These are phyloP conservation scores for Pythium grandisporangium DNA, from an alignment of 352 stramenopile species.

Conservation along the genomic window DNA sequence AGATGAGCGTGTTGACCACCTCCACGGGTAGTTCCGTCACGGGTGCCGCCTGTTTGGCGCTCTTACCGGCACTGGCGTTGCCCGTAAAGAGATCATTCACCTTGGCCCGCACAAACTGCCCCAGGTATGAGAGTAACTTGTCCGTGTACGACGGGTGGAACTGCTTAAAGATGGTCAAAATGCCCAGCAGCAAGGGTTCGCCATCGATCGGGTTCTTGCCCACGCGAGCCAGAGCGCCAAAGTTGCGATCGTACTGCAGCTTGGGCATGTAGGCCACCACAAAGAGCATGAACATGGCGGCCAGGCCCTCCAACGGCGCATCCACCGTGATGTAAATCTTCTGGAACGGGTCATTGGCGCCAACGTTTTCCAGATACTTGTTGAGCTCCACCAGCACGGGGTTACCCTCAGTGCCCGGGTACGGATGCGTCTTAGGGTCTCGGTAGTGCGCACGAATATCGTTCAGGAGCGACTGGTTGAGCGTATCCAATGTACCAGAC, in stretches of 20 bases:
- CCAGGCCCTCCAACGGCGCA: constrained; percentile 84
- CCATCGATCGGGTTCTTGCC: constrained; percentile 90
- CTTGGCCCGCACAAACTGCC: constrained; percentile 89
- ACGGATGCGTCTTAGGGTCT: constrained; percentile 71
- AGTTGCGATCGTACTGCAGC: constrained; percentile 88
- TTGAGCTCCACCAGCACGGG: constrained; percentile 86
- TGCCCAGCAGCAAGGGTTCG: constrained; percentile 84
- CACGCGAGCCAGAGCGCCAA: constrained; percentile 84
- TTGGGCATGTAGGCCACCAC: constrained; percentile 91
- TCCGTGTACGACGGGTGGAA: constrained; percentile 93
- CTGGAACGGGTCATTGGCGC: constrained; percentile 88
- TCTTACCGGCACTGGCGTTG: constrained; percentile 28
- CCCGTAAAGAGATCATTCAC: constrained; percentile 74
- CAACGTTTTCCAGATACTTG: constrained; percentile 89
- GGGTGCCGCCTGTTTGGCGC: constrained; percentile 14
- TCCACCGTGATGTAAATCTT: constrained; percentile 94
- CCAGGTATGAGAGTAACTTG: constrained; percentile 89
- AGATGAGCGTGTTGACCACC: constrained; percentile 84
- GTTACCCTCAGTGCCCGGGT: constrained; percentile 68
- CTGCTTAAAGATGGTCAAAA: constrained; percentile 91
- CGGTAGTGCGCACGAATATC: constrained; percentile 86
- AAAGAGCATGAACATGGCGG: constrained; percentile 89
- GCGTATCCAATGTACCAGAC: constrained; percentile 77
- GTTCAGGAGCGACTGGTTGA: constrained; percentile 87
- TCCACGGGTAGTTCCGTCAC: constrained; percentile 59